Evolutionary conservation across 2,329 filamentous ascomycete species (phyloP), one percentile per base, ranked within the genome.

Genomic region (Botrytis sinoallii): DNA sequence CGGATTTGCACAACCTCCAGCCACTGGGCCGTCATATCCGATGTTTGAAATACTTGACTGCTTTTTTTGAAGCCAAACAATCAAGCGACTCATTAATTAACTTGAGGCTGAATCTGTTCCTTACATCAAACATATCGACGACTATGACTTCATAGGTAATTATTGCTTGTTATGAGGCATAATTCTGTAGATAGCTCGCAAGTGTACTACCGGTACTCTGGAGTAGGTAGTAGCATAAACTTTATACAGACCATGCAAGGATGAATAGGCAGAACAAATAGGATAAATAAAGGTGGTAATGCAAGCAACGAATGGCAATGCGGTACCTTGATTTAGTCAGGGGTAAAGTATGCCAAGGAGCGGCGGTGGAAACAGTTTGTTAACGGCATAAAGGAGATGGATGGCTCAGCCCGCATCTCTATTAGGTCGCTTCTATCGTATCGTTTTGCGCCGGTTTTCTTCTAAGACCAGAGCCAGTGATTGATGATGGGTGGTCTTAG

Each of bases 321-420:
- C 73, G 63, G 75, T 76, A 64, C 74, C 75, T 76, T 73, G 48
- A 67, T 73, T 67, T 74, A 76, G 73, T 75, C 74, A 77, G 74
- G 75, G 74, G 73, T 59, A 72, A 72, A 67, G 44, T 20, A n/a
- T 48, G 65, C 65, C 65, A 67, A 67, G 65, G n/a, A 67, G 65
- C 46, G n/a, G 46, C 65, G 65, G 46, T 67, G 65, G 46, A 67
- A 67, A 48, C 22, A 67, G 20, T n/a, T 52, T 67, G 32, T 64
- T 64, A 44, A 64, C 40, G 32, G 46, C 25, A 18, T 38, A 35
- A 32, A 29, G 29, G 42, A n/a, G 35, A 52, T 14, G 63, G 64
- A 67, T 48, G 46, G 46, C 32, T 67, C 32, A 67, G 65, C 65
- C 65, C 65, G 65, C 55, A 67, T 55, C 32, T 29, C 35, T n/a